Conservation (phyloP, 768 basidiomycete species). For the Pleurotus pulmonarius region DNA sequence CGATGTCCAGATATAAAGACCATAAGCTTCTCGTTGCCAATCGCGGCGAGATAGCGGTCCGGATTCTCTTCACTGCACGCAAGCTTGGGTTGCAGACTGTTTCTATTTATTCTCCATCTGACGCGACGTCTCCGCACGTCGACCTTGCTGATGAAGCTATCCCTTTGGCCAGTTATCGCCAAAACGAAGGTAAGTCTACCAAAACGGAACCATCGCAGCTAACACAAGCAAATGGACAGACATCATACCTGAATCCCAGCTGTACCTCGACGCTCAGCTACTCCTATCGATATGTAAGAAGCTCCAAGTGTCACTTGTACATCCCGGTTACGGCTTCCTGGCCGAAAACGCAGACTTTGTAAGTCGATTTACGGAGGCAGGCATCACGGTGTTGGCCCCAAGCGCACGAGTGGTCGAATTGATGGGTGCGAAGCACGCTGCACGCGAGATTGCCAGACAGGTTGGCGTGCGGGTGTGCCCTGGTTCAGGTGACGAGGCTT, state of each 20-base stretch:
- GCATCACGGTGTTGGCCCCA: constrained; percentile 59
- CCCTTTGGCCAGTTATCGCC: constrained; percentile 21
- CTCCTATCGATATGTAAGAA: constrained; percentile 41
- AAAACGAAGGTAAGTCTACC: too few species aligned
- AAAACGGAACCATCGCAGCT: constrained; percentile 1
- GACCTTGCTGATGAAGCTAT: constrained; percentile 48
- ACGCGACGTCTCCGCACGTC: constrained; percentile 57
- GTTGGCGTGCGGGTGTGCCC: constrained; percentile 54
- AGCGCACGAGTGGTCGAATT: constrained; percentile 39
- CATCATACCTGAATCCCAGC: constrained; percentile 33
- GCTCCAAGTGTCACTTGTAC: constrained; percentile 45
- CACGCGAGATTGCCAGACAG: constrained; percentile 37
- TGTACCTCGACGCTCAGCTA: constrained; percentile 34
- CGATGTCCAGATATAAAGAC: constrained; percentile 12
- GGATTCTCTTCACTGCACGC: constrained; percentile 56
- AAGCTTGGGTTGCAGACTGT: constrained; percentile 48
- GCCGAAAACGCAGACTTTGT: constrained; percentile 63
- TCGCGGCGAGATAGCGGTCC: constrained; percentile 69
- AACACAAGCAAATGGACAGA: background rate
- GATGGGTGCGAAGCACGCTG: constrained; percentile 66
- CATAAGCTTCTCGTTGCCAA: constrained; percentile 65
- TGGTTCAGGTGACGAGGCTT: constrained; percentile 50
- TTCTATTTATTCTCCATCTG: constrained; percentile 57
- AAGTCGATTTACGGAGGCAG: constrained; percentile 35
- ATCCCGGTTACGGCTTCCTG: constrained; percentile 65